Evolutionary conservation across 805 yeast genomes (phyloP).

Genomic region (Zygosaccharomyces bailii): DNA sequence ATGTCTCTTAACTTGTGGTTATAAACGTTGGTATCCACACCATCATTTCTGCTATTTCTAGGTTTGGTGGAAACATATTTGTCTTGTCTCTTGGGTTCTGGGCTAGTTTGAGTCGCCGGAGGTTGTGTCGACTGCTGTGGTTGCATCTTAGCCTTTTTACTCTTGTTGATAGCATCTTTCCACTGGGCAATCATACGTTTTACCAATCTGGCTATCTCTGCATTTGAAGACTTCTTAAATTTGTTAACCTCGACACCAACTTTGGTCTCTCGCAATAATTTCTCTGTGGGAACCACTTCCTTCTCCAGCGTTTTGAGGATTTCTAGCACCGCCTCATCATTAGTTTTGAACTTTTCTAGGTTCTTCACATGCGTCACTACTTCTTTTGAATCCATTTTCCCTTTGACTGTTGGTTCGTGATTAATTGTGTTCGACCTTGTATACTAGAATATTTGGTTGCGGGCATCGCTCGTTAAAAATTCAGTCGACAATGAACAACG

Average conservation of each 20-base stretch:
- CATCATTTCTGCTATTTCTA: constrained; percentile 80
- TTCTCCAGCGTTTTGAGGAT: constrained; percentile 61
- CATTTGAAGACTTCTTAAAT: constrained; percentile 62
- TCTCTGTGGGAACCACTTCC: constrained; percentile 78
- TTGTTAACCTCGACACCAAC: constrained; percentile 97
- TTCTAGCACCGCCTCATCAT: constrained; percentile 61
- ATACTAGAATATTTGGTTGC: not conserved
- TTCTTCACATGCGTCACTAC: constrained; percentile 64
- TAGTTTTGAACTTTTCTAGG: constrained; percentile 63
- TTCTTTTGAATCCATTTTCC: constrained; percentile 64
- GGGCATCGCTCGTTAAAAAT: constrained; percentile 7
- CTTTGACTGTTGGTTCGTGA: constrained; percentile 4
- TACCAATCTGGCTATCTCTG: constrained; percentile 67
- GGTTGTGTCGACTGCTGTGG: constrained; percentile 16
- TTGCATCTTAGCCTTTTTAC: constrained; percentile 41
- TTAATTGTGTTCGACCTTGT: constrained; percentile 1
- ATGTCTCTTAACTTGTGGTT: constrained; percentile 79
- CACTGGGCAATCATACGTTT: constrained; percentile 79
- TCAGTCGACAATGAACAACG: not conserved
- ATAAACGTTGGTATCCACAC: constrained; percentile 64
- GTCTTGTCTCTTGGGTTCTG: constrained; percentile 31
- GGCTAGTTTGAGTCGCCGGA: constrained; percentile 6
- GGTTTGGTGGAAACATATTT: constrained; percentile 51
- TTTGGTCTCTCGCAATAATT: constrained; percentile 80
- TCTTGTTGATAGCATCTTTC: constrained; percentile 82